A percentile compares a stretch with the other conserved stretches of the same genome.
These are phyloP conservation scores for Litsea cubeba DNA, from an alignment of 164 flowering plant genomes.

Conservation along the genomic window DNA sequence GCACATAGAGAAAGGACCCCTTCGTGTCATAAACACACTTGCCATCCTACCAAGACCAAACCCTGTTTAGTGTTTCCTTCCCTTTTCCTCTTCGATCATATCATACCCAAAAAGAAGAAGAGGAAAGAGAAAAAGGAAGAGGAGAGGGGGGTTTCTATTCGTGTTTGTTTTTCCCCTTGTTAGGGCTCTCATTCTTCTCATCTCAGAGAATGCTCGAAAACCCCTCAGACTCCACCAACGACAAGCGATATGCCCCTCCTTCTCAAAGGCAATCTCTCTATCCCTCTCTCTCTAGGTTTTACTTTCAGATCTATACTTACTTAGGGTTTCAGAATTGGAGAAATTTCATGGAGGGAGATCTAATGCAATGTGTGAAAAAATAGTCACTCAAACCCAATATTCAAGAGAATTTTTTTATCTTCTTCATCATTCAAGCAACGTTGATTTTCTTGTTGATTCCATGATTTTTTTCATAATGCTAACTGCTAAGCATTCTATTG, in stretches of 20 bases:
- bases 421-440: neutral
- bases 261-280: conserved; percentile 29
- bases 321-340: neutral
- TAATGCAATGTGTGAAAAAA: neutral
- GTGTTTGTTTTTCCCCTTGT: neutral
- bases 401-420: neutral
- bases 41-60: no score
- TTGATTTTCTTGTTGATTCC: neutral
- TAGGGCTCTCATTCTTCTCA: neutral
- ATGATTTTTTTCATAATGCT: neutral
- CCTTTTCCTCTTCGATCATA: no score
- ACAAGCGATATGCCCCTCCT: conserved; percentile 42
- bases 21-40: no score
- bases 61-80: no score
- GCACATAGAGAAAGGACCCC: no score
- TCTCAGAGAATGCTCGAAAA: conserved; percentile 26
- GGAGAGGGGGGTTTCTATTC: neutral
- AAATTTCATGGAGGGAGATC: neutral
- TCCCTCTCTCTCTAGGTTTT: neutral
- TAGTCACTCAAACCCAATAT: neutral
- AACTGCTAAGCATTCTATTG: neutral
- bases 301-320: neutral
- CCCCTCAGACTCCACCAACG: conserved; percentile 25
- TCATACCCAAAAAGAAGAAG: no score
- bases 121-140: neutral